A percentile compares a stretch with the other conserved stretches of the same genome.
Evolutionary conservation across 2,329 filamentous ascomycete genomes (phyloP).

Genomic region (Arthrobotrys pseudoclavata): DNA sequence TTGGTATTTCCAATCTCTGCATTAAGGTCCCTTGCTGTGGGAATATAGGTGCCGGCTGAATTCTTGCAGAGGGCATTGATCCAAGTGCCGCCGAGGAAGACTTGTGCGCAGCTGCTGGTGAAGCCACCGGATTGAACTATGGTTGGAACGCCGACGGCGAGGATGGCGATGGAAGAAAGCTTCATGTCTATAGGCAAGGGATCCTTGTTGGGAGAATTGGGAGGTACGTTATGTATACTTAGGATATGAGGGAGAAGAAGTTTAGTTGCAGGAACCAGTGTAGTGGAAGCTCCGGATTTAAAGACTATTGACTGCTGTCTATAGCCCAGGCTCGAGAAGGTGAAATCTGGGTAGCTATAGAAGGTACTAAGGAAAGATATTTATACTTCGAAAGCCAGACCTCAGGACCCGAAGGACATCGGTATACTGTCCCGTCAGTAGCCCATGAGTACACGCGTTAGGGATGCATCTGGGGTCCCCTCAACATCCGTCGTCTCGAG

Average conservation of each 20-base stretch:
- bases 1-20: conserved; percentile 1
- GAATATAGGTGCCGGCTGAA: background rate
- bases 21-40: background rate
- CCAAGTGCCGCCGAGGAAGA: conserved; percentile 23
- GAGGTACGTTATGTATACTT: no score
- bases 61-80: conserved; percentile 13
- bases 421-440: background rate
- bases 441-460: background rate
- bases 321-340: background rate
- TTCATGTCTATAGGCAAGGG: background rate
- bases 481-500: background rate
- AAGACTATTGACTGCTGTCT: background rate
- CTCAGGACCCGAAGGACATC: background rate
- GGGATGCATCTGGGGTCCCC: background rate
- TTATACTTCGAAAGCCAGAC: background rate
- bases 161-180: conserved; percentile 10
- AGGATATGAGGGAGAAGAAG: no score
- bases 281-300: background rate
- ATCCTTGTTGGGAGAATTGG: background rate
- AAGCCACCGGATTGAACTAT: conserved; percentile 5
- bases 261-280: no score
- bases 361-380: background rate
- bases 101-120: background rate
- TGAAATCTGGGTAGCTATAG: background rate
- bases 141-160: conserved; percentile 4